These are phyloP conservation scores for Mallotus nudiflorus DNA, from an alignment of 345 rosid genomes.

Conservation along the genomic window DNA sequence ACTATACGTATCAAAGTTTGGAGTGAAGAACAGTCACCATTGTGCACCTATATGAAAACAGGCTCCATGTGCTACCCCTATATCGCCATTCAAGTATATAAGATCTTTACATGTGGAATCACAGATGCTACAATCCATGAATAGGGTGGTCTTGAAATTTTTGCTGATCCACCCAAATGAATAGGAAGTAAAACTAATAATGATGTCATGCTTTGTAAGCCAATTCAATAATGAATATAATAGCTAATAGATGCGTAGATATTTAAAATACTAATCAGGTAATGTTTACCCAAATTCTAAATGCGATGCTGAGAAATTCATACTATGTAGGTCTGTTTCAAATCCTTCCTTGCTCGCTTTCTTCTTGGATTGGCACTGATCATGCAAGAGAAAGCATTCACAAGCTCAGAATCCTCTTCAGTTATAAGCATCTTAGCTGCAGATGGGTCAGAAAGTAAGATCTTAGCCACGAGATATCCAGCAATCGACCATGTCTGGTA, in stretches of 20 bases:
- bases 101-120: not conserved
- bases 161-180: conserved; percentile 8
- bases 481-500: conserved; percentile 62
- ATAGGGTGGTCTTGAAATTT: not conserved
- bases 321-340: conserved; percentile 44
- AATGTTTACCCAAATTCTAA: conserved; percentile 1
- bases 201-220: not conserved
- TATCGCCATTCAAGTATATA: not conserved
- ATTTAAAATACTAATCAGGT: not conserved
- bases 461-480: conserved; percentile 53
- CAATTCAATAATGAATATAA: not conserved
- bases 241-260: not conserved
- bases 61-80: not conserved
- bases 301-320: conserved; percentile 14
- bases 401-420: conserved; percentile 50
- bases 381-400: conserved; percentile 56
- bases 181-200: not conserved
- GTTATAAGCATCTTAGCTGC: conserved; percentile 46
- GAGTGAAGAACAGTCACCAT: not conserved
- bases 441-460: conserved; percentile 42
- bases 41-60: not conserved
- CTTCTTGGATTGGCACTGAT: conserved; percentile 56
- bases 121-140: not conserved
- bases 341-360: conserved; percentile 40
- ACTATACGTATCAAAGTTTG: not conserved